Base-by-base conservation (phyloP, 1,284 basidiomycete genomes). In the Ustilago tritici region DNA sequence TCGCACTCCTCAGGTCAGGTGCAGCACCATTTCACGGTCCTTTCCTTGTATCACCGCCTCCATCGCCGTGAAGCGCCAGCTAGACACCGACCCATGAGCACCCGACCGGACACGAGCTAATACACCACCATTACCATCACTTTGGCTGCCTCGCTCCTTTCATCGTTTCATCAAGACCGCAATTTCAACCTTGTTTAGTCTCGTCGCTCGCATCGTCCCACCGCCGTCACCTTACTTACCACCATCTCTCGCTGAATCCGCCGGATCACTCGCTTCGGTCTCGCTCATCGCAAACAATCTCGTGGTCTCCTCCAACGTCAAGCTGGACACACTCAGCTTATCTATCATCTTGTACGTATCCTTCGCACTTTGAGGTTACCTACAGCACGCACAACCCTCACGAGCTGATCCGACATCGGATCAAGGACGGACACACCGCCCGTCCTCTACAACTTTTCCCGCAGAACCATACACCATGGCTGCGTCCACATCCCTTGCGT, bases 401-500 rank as follows among this genome's bases (percentile, higher is more conserved):
- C 40, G 19, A 57, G 40, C 57, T 55, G 61, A 40, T 62, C 61
- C 53, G 5, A 17, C 3, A 4, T 3, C 28, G 49, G 55, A 58
- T 53, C 47, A 38, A 54, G 54, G 60, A 56, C 60, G 49, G 35
- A n/a, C 19, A 41, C 19, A 19, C 17, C 14, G 7, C 23, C 56
- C 55, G 59, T 58, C 59, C 56, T 38, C 34, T 58, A 40, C 34
- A 41, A 55, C 52, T 15, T 38, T 31, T 28, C 40, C 28, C 49
- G 7, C 56, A 8, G 14, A 8, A 10, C 2, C 9, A 11, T 11
- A 6, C 60, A 59, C 12, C 54, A 78, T 78, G 76, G 76, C 76
- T 19, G 76, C 76, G 15, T 65, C 76, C 55, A 53, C 76, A 61
- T 61, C 76, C 5, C 67, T 78, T 9, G 67, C 70, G 8, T 78